These are phyloP conservation scores for Tieghemostelium lacteum DNA, from an alignment of 78 protist species.

Conservation along the genomic window DNA sequence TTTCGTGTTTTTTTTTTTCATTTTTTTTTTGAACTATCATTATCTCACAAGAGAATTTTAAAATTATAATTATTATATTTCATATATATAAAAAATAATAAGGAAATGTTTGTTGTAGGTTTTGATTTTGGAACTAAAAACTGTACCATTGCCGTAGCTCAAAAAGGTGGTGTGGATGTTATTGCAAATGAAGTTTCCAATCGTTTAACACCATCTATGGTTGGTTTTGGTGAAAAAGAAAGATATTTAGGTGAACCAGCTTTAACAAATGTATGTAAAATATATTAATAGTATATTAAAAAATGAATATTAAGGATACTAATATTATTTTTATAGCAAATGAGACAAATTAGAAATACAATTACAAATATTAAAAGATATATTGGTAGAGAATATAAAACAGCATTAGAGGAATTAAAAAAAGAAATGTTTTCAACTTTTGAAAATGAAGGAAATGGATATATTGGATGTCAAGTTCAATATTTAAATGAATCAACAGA, in stretches of 20 bases:
- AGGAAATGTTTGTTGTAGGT: constrained; percentile 81
- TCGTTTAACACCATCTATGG: constrained; percentile 89
- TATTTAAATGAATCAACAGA: constrained; percentile 73
- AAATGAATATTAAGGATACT: not conserved
- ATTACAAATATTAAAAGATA: constrained; percentile 85
- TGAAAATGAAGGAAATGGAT: constrained; percentile 48
- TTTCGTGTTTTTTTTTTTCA: too few relatives aligned
- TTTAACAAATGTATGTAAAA: constrained; percentile 46
- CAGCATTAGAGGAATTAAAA: constrained; percentile 66
- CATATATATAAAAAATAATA: not conserved
- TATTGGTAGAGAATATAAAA: constrained; percentile 82
- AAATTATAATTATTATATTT: too few relatives aligned
- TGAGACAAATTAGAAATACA: constrained; percentile 92
- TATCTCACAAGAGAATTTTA: not conserved
- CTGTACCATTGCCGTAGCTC: constrained; percentile 88
- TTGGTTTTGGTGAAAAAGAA: constrained; percentile 75
- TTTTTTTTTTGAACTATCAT: too few relatives aligned
- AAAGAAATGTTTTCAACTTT: constrained; percentile 13
- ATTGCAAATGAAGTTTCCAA: constrained; percentile 89
- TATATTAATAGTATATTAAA: not conserved
- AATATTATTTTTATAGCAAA: constrained; percentile 19
- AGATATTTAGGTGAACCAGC: constrained; percentile 88
- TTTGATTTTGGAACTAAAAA: constrained; percentile 82
- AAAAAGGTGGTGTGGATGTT: constrained; percentile 94
- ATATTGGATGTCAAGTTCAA: constrained; percentile 73